Evolutionary conservation across 805 yeast genomes (phyloP), one percentile per base, ranked within the genome.

Genomic region (Osmozyma mogii): DNA sequence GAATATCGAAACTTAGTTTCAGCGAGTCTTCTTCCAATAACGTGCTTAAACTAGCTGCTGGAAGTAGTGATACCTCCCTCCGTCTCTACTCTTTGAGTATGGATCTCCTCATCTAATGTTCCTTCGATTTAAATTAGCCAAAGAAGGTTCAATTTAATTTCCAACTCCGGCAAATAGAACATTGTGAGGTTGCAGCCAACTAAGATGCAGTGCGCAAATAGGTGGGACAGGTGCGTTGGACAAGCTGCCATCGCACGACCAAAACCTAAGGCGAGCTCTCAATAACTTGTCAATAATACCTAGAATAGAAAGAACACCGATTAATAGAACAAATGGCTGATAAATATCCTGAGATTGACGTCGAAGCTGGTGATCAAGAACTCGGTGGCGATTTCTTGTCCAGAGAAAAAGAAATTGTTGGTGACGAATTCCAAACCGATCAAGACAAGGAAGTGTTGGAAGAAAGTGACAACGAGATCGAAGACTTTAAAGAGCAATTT

Each of bases 341-440:
- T 39, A 78, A 79, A 56, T 81, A 75, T 53, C 92, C 94, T 27
- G 85, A 73, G 38, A 62, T 80, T 40, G 77, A 71, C 30, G 54
- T 48, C 17, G 51, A 39, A 15, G 50, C 42, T 17, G 61, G 53
- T 9, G 60, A 51, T 16, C 53, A 49, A 15, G 70, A 55, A 11
- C 19, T 40, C 19, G 67, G 53, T 28, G 59, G 70, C 6, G 84
- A 78, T 52, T 79, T 80, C 49, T 60, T 80, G 29, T 58, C 78
- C 17, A 70, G 88, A 53, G 88, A 80, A 51, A 71, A 71, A 46
- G 81, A 76, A 40, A 56, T 75, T 9, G 50, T 79, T 10, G 88
- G 88, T 9, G 81, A 76, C 42, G 84, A 78, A 52, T 80, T 80
- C 58, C 65, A 71, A 37, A 75, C 84, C 6, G 84, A 70, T 22